Evolutionary conservation across 345 rosid genomes (phyloP).

Genomic region (Euphorbia tirucalli): DNA sequence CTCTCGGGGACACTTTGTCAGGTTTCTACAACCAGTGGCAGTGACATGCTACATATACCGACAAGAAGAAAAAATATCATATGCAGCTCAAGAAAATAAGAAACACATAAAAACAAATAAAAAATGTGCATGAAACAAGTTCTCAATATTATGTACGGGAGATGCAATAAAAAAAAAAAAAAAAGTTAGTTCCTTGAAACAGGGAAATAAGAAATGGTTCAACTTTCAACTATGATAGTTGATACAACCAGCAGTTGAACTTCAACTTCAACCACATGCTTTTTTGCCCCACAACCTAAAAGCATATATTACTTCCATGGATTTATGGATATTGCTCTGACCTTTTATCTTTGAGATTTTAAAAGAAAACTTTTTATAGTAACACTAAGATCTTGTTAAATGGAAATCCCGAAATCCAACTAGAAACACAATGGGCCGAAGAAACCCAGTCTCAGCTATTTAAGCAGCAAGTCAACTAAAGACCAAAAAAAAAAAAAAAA

Average conservation of each 20-base stretch:
- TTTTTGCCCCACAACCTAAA: neutral
- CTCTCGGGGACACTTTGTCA: constrained; percentile 72
- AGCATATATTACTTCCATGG: neutral
- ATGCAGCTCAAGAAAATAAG: neutral
- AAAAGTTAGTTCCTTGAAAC: neutral
- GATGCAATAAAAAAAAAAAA: neutral
- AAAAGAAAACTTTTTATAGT: neutral
- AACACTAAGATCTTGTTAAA: neutral
- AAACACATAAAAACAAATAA: neutral
- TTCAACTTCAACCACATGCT: neutral
- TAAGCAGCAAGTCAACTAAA: neutral
- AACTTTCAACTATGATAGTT: neutral
- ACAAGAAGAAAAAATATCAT: constrained; percentile 1
- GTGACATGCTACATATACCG: constrained; percentile 48
- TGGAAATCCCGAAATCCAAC: neutral
- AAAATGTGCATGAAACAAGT: neutral
- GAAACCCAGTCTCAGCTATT: neutral
- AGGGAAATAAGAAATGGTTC: neutral
- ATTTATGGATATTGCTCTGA: neutral
- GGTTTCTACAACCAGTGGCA: constrained; percentile 64
- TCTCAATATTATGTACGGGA: neutral
- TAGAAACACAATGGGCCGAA: neutral
- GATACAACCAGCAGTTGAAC: no score
- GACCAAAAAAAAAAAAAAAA: no score
- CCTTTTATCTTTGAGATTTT: neutral